These are phyloP conservation scores for Aspergillus coremiiformis DNA, from an alignment of 495 filamentous ascomycete species.

Conservation along the genomic window DNA sequence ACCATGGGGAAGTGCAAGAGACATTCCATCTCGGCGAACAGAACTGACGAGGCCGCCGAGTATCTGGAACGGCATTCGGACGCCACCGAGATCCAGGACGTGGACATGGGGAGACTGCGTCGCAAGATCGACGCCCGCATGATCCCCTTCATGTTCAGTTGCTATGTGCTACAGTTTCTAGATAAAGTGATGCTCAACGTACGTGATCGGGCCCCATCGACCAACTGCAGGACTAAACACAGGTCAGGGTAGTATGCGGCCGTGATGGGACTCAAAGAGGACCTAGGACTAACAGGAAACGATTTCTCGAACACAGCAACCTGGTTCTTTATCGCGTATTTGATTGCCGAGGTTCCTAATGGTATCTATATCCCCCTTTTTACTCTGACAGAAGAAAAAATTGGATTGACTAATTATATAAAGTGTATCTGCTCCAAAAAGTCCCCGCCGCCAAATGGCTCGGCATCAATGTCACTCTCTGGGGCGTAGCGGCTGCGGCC, in stretches of 20 bases:
- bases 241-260: background rate
- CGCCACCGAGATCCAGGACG: background rate
- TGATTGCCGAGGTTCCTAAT: conserved; percentile 47
- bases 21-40: background rate
- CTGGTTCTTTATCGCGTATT: conserved; percentile 50
- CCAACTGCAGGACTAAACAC: no score
- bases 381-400: no score
- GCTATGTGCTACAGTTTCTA: conserved; percentile 59
- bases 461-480: conserved; percentile 42
- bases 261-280: conserved; percentile 46
- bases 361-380: no score
- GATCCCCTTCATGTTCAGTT: conserved; percentile 52
- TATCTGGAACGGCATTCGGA: background rate
- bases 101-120: background rate
- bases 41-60: background rate
- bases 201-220: conserved; percentile 11
- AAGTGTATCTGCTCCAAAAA: conserved; percentile 31
- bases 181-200: conserved; percentile 61
- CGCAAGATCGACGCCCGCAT: conserved; percentile 40
- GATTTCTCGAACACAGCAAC: conserved; percentile 51
- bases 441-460: conserved; percentile 48
- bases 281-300: conserved; percentile 44
- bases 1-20: background rate
- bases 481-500: conserved; percentile 33
- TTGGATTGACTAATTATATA: background rate